Evolutionary conservation across 2,329 filamentous ascomycete species (phyloP).

Genomic region (Elsinoe fawcettii): DNA sequence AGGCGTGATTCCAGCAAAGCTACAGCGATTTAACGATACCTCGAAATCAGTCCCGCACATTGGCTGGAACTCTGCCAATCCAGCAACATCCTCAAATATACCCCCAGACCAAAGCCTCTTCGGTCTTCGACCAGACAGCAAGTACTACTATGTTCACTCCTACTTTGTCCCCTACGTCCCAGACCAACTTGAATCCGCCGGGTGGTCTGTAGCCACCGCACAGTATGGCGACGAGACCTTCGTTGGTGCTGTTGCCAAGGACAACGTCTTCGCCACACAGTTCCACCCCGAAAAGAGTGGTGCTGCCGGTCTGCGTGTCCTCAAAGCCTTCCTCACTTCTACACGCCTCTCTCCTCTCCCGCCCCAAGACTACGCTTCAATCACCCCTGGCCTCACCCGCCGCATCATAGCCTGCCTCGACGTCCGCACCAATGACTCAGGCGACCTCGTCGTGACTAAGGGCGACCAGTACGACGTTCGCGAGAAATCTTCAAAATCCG

Average conservation of each 20-base stretch:
- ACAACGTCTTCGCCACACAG: conserved; percentile 83
- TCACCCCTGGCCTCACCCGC: conserved; percentile 69
- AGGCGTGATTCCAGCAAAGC: conserved; percentile 60
- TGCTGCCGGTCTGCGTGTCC: conserved; percentile 71
- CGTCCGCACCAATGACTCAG: conserved; percentile 86
- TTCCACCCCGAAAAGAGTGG: conserved; percentile 98
- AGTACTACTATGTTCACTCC: conserved; percentile 98
- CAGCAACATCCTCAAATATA: conserved; percentile 37
- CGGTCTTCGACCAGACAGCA: conserved; percentile 69
- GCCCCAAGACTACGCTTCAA: conserved; percentile 26
- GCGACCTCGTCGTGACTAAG: conserved; percentile 95
- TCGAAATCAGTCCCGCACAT: conserved; percentile 96
- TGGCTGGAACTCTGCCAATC: conserved; percentile 90
- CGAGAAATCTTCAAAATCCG: conserved; percentile 64
- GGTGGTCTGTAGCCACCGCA: conserved; percentile 88
- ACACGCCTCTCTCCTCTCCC: conserved; percentile 50
- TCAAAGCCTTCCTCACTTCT: conserved; percentile 81
- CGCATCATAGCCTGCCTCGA: conserved; percentile 94
- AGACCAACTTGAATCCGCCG: conserved; percentile 67
- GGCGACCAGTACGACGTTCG: conserved; percentile 98
- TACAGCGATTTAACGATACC: conserved; percentile 68
- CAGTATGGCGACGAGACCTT: conserved; percentile 85
- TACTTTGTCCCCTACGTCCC: conserved; percentile 73
- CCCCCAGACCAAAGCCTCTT: conserved; percentile 55
- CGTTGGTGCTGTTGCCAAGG: conserved; percentile 78